Evolutionary conservation across 331 rosid genomes (phyloP).

Genomic region (Rosa hybrid): DNA sequence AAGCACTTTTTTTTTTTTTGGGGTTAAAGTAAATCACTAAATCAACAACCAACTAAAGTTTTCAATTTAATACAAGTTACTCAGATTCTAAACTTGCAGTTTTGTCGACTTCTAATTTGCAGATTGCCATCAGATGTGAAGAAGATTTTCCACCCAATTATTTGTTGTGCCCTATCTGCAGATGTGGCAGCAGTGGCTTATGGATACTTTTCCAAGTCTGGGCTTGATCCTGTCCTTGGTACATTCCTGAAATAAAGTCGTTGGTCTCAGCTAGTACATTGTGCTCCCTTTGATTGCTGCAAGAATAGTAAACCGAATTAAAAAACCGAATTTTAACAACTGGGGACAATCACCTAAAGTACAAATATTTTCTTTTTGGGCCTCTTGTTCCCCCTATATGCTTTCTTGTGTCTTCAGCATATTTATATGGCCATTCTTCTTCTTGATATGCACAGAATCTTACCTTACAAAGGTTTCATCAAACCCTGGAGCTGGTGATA

Average conservation of each 20-base stretch:
- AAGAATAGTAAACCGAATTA: background rate
- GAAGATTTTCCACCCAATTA: slow-evolving; percentile 89
- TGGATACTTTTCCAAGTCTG: slow-evolving; percentile 68
- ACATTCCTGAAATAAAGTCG: slow-evolving; percentile 26
- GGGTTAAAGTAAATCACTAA: background rate
- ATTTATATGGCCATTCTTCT: slow-evolving; percentile 16
- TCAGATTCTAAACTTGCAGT: background rate
- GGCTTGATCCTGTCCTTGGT: slow-evolving; percentile 93
- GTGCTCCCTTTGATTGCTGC: slow-evolving; percentile 13
- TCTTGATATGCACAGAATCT: slow-evolving; percentile 49
- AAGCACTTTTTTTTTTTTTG: background rate
- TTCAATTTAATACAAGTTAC: background rate
- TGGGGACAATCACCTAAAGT: background rate
- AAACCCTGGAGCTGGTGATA: slow-evolving; percentile 94
- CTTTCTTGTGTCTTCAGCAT: background rate
- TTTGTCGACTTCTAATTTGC: slow-evolving; percentile 31
- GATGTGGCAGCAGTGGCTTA: slow-evolving; percentile 74
- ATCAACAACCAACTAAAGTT: background rate
- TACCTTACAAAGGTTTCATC: slow-evolving; percentile 84
- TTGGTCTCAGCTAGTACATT: slow-evolving; percentile 14
- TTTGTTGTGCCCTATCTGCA: slow-evolving; percentile 83
- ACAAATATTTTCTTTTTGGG: background rate
- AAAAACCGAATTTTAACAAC: background rate
- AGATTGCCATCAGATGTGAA: slow-evolving; percentile 77
- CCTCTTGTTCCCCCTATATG: background rate